Base-by-base conservation (phyloP, 179 eudicot genomes). In the Silene vulgaris region DNA sequence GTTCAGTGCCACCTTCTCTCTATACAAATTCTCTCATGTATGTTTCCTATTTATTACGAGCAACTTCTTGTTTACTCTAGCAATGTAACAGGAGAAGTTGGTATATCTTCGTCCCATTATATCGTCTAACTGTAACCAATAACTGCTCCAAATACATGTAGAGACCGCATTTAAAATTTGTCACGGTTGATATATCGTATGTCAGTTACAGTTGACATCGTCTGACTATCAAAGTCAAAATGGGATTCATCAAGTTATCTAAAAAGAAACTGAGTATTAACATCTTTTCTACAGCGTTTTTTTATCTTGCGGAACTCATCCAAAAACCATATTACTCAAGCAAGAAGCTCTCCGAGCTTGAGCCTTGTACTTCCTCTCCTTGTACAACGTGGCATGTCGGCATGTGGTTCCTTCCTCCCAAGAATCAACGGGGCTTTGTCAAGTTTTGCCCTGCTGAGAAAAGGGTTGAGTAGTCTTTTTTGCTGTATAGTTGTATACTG, bases 1-100 rank as follows among this genome's bases (percentile, higher is more conserved):
- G 73, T 65, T 69, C 63, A 19, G 69, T 50, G 80, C 26, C 50
- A 56, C 74, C 56, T 71, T 40, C 65, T 52, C n/a, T 60, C 65
- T 14, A 48, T 48, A 11, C 9, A 12, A 21, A 21, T 43, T 56
- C 30, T 5, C 48, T 69, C 19, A 43, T 35, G 60, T 45, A 45
- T 7, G 9, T 20, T 20, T 13, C 60, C 21, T 69, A 5, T 21
- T 1, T 43, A 0, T 48, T 48, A 8, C 23, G 17, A 20, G 29
- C 26, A 69, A 45, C 17, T 69, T 48, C 59, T 0, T 69, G 12
- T 2, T 69, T 45, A 48, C 8, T 56, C 32, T 69, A 45, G 28
- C 35, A 69, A n/a, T 4, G 12, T 37, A 67, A 4, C 13, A 11
- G 26, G 48, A 69, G 16, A 9, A 17, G 59, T 14, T 52, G 3